These are phyloP conservation scores for Chalciporus piperatus DNA, from an alignment of 768 basidiomycete species.

Conservation along the genomic window DNA sequence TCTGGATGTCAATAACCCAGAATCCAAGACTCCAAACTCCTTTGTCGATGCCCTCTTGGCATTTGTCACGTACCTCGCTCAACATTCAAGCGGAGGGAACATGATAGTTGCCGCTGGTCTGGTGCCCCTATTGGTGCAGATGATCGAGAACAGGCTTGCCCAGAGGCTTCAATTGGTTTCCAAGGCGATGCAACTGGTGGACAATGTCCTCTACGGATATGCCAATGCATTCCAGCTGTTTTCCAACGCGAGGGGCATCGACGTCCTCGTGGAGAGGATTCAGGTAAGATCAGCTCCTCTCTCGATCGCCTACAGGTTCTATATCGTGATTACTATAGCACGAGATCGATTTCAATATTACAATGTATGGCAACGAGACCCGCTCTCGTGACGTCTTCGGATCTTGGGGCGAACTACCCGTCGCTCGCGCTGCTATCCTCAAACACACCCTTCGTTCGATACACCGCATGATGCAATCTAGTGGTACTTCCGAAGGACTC, in stretches of 20 bases:
- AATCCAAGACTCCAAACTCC: conserved; percentile 64
- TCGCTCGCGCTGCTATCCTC: conserved; percentile 74
- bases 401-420: conserved; percentile 62
- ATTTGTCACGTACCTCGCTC: conserved; percentile 85
- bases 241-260: conserved; percentile 79
- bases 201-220: conserved; percentile 89
- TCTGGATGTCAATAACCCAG: conserved; percentile 61
- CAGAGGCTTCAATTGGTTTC: conserved; percentile 74
- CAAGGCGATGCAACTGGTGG: conserved; percentile 89
- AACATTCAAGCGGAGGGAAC: conserved; percentile 80
- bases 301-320: conserved; percentile 2
- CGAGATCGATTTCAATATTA: conserved; percentile 65
- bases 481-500: conserved; percentile 90
- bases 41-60: conserved; percentile 83
- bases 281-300: conserved; percentile 52
- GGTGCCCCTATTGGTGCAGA: conserved; percentile 83
- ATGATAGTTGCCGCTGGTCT: conserved; percentile 96
- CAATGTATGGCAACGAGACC: conserved; percentile 47
- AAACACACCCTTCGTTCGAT: conserved; percentile 90
- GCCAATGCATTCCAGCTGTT: conserved; percentile 86
- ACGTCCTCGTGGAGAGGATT: conserved; percentile 81
- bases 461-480: conserved; percentile 96
- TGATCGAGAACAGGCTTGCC: conserved; percentile 75
- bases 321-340: conserved; percentile 39
- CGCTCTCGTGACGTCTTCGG: conserved; percentile 46